Base-by-base conservation (phyloP, 106 monocot species). In the Platanthera guangdongensis region DNA sequence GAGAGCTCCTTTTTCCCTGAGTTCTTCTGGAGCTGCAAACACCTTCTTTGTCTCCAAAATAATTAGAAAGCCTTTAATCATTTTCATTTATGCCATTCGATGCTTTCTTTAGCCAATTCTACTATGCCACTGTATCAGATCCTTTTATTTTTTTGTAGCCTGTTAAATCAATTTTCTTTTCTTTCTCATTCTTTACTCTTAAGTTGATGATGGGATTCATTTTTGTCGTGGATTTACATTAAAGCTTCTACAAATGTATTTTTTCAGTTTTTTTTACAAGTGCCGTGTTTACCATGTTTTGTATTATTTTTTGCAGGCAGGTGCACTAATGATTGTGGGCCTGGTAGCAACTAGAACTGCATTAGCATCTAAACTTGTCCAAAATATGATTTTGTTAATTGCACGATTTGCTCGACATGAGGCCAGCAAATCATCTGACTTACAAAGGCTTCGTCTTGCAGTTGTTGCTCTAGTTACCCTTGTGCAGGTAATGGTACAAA, bases 301-400 rank as follows among this genome's bases (percentile, higher is more conserved):
- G 9, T 21, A 14, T 62, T n/a, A 53, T 14, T 74, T 47, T 32
- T 80, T 69, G 4, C 83, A 97, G 97, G 89, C 91, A 82, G 89
- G 91, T 77, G 97, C 93, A 63, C 80, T 97, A 64, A 94, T 97
- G 97, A 79, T 97, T 76, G 89, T 86, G 39, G 93, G 91, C 74
- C 81, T 91, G 68, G 39, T 97, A 46, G 89, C 87, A 73, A 94
- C 84, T 50, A 93, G 87, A 85, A 83, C 90, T 53, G 81, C 87
- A 62, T 78, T 97, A 55, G 62, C 86, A 50, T 16, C 82, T 21
- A 93, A 94, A 77, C 89, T 93, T 51, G 54, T 85, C 25, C 85
- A 91, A 25, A 88, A 80, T 69, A 80, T 97, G 74, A 51, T 88
- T 14, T 84, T 75, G 7, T 83, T 71, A 9, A 84, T 93, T 84